Evolutionary conservation across 78 protist species (phyloP), one percentile per base, ranked within the genome.

Genomic region (Dictyostelium discoideum): DNA sequence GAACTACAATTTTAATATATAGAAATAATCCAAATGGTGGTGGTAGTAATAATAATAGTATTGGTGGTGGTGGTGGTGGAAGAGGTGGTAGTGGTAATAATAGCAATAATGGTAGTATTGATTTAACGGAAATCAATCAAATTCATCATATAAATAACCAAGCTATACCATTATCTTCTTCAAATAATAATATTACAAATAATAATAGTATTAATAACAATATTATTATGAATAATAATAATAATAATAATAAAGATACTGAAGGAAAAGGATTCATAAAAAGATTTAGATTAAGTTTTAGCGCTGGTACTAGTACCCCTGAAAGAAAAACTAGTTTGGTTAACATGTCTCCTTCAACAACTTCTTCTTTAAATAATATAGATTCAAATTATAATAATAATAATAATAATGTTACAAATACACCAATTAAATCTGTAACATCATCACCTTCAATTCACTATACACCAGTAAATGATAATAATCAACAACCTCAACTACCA

Each of bases 201-300:
- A 46, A 46, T 46, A 46, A 46, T 46, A 46, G 6, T 46, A 46
- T 7, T 46, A 9, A 46, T 46, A 46, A 46, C 6, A 46, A 9
- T 46, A 46, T 7, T 46, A 46, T 7, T 46, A 46, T 0, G 2
- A 46, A 46, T 46, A 46, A 46, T 46, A 46, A 46, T 9, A 9
- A 46, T 9, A 46, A 46, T 7, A 76, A 7, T 37, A 76, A 20
- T 5, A 18, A 22, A 13, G 54, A 20, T 8, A 9, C 26, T 26
- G 40, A 37, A 29, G 22, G 37, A 48, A 82, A 82, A 57, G 87
- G 87, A 6, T 60, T 84, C n/a, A 84, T 84, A 37, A 84, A 13
- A 63, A 84, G 87, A 63, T 84, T 84, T 63, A 84, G 87, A 63
- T 39, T 39, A 84, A 60, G 78, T 40, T 48, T 84, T 84, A 60